Evolutionary conservation across 73 alveolate species (phyloP).

Genomic region (Blepharisma japonicum): DNA sequence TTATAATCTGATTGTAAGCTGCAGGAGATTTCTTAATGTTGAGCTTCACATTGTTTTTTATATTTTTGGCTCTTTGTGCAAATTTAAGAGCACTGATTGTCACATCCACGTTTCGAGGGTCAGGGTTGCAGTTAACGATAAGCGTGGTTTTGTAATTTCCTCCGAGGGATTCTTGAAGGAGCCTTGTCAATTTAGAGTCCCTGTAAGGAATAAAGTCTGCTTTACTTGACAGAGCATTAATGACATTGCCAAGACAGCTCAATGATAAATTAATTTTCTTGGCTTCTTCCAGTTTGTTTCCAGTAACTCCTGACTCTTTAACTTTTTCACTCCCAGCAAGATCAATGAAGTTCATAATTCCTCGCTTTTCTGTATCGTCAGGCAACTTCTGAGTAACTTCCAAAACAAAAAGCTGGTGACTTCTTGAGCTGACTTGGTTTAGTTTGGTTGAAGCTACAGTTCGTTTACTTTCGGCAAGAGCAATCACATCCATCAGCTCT

Average conservation of each 20-base stretch:
- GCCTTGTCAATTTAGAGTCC: constrained; percentile 80
- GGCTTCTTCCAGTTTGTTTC: constrained; percentile 73
- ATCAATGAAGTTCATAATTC: constrained; percentile 70
- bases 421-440: constrained; percentile 89
- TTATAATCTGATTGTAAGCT: too few relatives aligned
- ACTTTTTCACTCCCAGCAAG: constrained; percentile 83
- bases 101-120: constrained; percentile 64
- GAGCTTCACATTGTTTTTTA: constrained; percentile 72
- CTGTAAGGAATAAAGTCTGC: constrained; percentile 69
- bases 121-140: constrained; percentile 80
- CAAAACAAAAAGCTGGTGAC: constrained; percentile 55
- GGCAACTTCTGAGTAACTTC: constrained; percentile 35
- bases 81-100: constrained; percentile 71
- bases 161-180: constrained; percentile 73
- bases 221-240: constrained; percentile 57
- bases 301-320: constrained; percentile 69
- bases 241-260: constrained; percentile 75
- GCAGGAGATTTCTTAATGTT: constrained; percentile 32
- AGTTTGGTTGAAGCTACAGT: constrained; percentile 87
- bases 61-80: constrained; percentile 84
- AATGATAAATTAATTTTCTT: constrained; percentile 72
- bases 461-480: constrained; percentile 80
- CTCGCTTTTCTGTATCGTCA: constrained; percentile 50
- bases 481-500: constrained; percentile 77
- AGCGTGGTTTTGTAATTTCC: constrained; percentile 75